Evolutionary conservation across 371 early-diverging fungal species (phyloP).

Genomic region (Mortierella sp.): DNA sequence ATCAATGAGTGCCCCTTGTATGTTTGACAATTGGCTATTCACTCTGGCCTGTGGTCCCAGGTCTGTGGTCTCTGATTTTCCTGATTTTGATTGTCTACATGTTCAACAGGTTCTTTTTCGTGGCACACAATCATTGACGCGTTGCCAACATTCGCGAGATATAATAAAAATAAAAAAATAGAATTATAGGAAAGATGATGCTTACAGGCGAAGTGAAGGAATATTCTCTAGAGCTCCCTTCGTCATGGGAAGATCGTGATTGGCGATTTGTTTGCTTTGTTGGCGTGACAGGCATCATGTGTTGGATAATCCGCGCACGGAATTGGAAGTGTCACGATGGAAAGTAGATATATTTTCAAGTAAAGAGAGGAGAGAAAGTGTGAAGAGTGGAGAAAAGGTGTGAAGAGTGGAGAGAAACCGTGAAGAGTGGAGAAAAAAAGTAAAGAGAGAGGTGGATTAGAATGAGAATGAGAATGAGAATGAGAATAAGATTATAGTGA

Average conservation of each 20-base stretch:
- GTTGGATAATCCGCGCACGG: neutral
- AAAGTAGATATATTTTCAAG: neutral
- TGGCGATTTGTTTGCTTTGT: slow-evolving; percentile 7
- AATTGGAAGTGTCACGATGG: neutral
- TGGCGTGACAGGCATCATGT: slow-evolving; percentile 16
- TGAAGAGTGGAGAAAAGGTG: too few species aligned
- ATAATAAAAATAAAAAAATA: neutral
- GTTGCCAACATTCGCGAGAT: neutral
- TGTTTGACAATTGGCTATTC: neutral
- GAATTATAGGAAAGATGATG: neutral
- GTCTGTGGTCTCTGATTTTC: too few species aligned
- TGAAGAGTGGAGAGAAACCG: too few species aligned
- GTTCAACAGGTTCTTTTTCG: neutral
- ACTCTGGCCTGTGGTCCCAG: neutral
- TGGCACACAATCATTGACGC: neutral
- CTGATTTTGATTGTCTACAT: neutral
- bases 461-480: neutral
- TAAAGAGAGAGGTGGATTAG: neutral
- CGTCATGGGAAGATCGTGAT: neutral
- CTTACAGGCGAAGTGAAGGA: neutral
- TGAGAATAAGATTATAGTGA: neutral
- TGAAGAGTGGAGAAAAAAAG: neutral
- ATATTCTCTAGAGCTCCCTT: neutral
- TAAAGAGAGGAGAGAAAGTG: neutral
- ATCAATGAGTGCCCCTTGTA: neutral